Evolutionary conservation across 768 basidiomycete species (phyloP).

Genomic region (Trametes villosa): DNA sequence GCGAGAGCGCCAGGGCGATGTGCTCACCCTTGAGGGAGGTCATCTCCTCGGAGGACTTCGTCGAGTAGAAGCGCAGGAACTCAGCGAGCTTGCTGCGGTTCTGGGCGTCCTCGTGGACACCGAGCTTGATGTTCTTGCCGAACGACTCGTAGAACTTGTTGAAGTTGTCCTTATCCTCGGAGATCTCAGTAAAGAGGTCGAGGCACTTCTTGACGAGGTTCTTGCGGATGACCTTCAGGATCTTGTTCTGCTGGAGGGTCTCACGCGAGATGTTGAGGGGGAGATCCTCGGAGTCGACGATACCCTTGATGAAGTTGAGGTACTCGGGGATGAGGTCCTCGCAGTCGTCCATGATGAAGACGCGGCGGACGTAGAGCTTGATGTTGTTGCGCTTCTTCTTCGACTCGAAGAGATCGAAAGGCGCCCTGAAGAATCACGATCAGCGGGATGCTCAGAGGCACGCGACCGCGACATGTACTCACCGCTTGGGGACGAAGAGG

Average conservation of each 20-base stretch:
- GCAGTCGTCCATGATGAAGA: slow-evolving; percentile 99
- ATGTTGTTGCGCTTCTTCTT: slow-evolving; percentile 99
- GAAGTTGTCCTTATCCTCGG: slow-evolving; percentile 99
- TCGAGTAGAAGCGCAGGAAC: slow-evolving; percentile 98
- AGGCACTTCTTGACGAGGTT: slow-evolving; percentile 98
- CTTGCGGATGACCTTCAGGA: slow-evolving; percentile 99
- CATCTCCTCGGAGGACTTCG: slow-evolving; percentile 89
- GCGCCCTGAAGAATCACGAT: slow-evolving; percentile 62
- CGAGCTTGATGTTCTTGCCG: slow-evolving; percentile 99
- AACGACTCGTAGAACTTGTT: slow-evolving; percentile 97
- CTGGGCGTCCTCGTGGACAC: slow-evolving; percentile 98
- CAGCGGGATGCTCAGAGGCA: slow-evolving; percentile 4
- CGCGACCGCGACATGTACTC: slow-evolving; percentile 29
- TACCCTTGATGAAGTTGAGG: slow-evolving; percentile 99
- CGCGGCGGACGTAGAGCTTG: slow-evolving; percentile 99
- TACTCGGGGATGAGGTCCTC: slow-evolving; percentile 99
- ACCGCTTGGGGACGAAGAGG: slow-evolving; percentile 96
- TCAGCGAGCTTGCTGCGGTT: slow-evolving; percentile 99
- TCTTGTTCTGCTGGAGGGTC: slow-evolving; percentile 99
- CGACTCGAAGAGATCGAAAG: slow-evolving; percentile 99
- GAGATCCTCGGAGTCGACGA: slow-evolving; percentile 99
- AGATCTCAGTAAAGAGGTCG: slow-evolving; percentile 93
- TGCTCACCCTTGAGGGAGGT: slow-evolving; percentile 89
- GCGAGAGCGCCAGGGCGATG: neutral
- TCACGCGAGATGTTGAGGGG: slow-evolving; percentile 99